These are phyloP conservation scores for Camelina laxa DNA, from an alignment of 345 rosid species.

Conservation along the genomic window DNA sequence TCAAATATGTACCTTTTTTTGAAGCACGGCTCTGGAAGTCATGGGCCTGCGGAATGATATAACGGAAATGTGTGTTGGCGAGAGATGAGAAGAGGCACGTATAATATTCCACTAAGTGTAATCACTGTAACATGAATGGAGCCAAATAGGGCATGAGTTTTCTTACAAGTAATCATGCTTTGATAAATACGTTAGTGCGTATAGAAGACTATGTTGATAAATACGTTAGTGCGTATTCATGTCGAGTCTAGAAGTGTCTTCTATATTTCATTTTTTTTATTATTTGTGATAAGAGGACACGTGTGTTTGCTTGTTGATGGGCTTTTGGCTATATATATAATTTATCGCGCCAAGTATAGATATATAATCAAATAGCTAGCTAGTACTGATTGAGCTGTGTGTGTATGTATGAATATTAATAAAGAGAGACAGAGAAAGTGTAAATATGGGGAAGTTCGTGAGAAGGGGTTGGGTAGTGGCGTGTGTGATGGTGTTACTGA, in stretches of 20 bases:
- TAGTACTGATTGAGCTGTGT: slow-evolving; percentile 18
- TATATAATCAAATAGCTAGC: slow-evolving; percentile 15
- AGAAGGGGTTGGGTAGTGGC: slow-evolving; percentile 39
- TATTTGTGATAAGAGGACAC: slow-evolving; percentile 10
- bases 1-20: no score
- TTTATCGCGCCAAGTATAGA: background rate
- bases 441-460: slow-evolving; percentile 33
- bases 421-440: background rate
- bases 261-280: slow-evolving; percentile 7
- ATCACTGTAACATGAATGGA: slow-evolving; percentile 15
- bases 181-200: background rate
- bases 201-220: no score
- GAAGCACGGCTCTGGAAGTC: no score
- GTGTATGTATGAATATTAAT: background rate
- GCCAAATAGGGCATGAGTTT: slow-evolving; percentile 11
- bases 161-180: slow-evolving; percentile 35
- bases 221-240: slow-evolving; percentile 30
- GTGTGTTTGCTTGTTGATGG: background rate
- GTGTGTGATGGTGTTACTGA: slow-evolving; percentile 19
- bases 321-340: slow-evolving; percentile 36
- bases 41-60: background rate
- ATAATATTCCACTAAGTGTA: slow-evolving; percentile 31
- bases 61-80: slow-evolving; percentile 31
- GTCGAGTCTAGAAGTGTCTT: slow-evolving; percentile 42
- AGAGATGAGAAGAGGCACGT: slow-evolving; percentile 34